These are phyloP conservation scores for Chara braunii DNA, from an alignment of 139 green algal genomes.

Conservation along the genomic window DNA sequence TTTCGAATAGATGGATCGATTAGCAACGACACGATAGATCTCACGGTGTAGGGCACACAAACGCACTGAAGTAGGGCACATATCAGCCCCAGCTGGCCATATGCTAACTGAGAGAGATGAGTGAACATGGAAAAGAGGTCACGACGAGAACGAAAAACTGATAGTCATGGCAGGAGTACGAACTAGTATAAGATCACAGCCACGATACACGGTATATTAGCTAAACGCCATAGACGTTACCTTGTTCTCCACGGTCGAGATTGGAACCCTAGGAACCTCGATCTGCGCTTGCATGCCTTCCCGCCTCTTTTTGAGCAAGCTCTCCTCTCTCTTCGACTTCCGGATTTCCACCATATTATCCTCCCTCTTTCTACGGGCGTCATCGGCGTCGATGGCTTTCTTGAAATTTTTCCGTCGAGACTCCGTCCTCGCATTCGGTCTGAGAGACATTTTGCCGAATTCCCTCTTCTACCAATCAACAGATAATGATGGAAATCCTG, in stretches of 20 bases:
- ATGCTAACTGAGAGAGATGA: too few relatives aligned
- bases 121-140: too few relatives aligned
- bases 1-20: too few relatives aligned
- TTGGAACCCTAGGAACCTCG: constrained; percentile 11
- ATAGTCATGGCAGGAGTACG: neutral
- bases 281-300: constrained; percentile 31
- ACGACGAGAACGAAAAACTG: constrained; percentile 9
- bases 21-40: too few relatives aligned
- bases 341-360: constrained; percentile 93
- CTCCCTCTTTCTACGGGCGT: constrained; percentile 86
- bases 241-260: constrained; percentile 35
- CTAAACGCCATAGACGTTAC: too few relatives aligned
- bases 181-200: neutral
- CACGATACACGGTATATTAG: neutral
- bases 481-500: too few relatives aligned
- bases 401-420: constrained; percentile 60
- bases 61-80: too few relatives aligned
- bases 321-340: constrained; percentile 96
- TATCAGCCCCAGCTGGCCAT: too few relatives aligned
- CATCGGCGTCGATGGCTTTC: constrained; percentile 86
- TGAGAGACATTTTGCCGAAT: constrained; percentile 35
- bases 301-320: constrained; percentile 90
- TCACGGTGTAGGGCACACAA: too few relatives aligned
- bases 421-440: constrained; percentile 28
- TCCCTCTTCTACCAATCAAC: too few relatives aligned